Base-by-base conservation (phyloP, 169 alveolate genomes). In the Plasmodium falciparum region DNA sequence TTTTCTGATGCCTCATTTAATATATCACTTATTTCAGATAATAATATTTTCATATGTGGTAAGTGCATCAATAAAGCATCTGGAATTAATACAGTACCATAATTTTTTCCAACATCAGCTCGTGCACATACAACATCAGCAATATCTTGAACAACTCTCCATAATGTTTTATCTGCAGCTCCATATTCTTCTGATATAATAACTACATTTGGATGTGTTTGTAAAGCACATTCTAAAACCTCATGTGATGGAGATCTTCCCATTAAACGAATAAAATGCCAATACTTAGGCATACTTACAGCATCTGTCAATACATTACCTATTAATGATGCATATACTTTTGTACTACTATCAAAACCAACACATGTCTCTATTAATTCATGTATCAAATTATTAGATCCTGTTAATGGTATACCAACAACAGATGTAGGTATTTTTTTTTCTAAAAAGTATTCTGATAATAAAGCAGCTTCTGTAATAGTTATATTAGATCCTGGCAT, bases 261-360 rank as follows among this genome's bases (percentile, higher is more conserved):
- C 99, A 98, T 97, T 67, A 98, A 93, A 91, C 99, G 97, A 62
- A 98, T 97, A 92, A 98, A 98, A 78, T 98, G 99, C 99, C 99
- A 98, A 89, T 98, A 98, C 93, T 98, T 98, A 11, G 99, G 99
- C 97, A 99, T 98, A 26, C 99, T 96, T 2, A 99, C 99, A 20
- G 99, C 98, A 92, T 98, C 99, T 67, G 99, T 98, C 73, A 98
- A 96, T 29, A 98, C 99, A 94, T 98, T 98, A 78, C 99, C 99
- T 20, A 98, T 97, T 76, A 98, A 94, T 33, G 99, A 95, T 63
- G 99, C 98, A 90, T 98, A 98, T 9, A 97, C 93, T 93, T 98
- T 98, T 6, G 99, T 97, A 74, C 99, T 98, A 69, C 99, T 94
- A 92, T 98, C 99, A 92, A 98, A 98, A 12, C 99, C 99, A 45